Conservation (phyloP, 2,329 filamentous ascomycete species). For the Exophiala oligosperma region DNA sequence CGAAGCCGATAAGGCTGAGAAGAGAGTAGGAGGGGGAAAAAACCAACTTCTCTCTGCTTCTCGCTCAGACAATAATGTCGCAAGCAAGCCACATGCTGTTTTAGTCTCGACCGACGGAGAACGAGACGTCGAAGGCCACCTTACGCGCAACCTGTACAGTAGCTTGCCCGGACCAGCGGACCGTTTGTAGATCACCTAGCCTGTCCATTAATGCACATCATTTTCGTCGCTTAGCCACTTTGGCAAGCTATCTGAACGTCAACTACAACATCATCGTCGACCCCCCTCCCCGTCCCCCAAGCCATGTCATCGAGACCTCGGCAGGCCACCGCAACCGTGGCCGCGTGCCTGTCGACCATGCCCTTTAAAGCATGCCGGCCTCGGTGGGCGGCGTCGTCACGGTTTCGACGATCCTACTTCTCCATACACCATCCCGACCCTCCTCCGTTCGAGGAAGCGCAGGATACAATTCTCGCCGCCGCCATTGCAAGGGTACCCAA, state of each 20-base stretch:
- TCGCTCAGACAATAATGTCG: background rate
- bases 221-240: background rate
- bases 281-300: too few relatives aligned
- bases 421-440: slow-evolving; percentile 68
- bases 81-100: background rate
- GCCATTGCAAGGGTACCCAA: slow-evolving; percentile 75
- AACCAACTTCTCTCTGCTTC: background rate
- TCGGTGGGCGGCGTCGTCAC: background rate
- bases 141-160: too few relatives aligned
- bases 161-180: background rate
- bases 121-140: background rate
- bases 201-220: background rate
- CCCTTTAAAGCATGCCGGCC: background rate
- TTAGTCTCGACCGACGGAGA: background rate
- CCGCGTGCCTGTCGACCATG: background rate
- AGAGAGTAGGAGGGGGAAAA: background rate
- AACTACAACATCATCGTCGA: background rate
- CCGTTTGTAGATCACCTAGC: background rate
- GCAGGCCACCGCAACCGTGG: background rate
- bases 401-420: slow-evolving; percentile 57
- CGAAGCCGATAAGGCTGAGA: background rate
- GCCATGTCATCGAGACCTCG: background rate
- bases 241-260: background rate
- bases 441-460: slow-evolving; percentile 65
- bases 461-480: slow-evolving; percentile 77